These are phyloP conservation scores for Mytilinidion resinicola DNA, from an alignment of 495 filamentous ascomycete species.

Conservation along the genomic window DNA sequence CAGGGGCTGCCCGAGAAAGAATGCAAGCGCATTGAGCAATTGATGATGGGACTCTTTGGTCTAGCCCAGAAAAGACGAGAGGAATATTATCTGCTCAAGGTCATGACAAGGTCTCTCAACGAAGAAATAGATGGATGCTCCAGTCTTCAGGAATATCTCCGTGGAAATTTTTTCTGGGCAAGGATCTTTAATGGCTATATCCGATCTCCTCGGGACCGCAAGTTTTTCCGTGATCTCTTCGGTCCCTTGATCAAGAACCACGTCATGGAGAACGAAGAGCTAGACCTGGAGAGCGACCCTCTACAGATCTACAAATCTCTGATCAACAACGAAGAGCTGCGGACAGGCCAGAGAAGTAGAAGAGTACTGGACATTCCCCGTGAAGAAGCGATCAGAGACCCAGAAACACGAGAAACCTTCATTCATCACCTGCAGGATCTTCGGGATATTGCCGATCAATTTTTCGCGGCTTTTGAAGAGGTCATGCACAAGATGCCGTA, in stretches of 20 bases:
- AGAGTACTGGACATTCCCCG: slow-evolving; percentile 74
- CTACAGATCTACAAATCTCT: slow-evolving; percentile 93
- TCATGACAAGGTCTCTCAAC: slow-evolving; percentile 72
- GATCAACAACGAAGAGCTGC: slow-evolving; percentile 94
- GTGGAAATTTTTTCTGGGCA: slow-evolving; percentile 88
- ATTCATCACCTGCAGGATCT: slow-evolving; percentile 91
- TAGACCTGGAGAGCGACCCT: slow-evolving; percentile 94
- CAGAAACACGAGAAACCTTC: slow-evolving; percentile 84
- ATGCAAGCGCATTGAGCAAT: slow-evolving; percentile 78
- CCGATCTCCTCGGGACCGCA: slow-evolving; percentile 85
- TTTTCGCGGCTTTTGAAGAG: slow-evolving; percentile 74
- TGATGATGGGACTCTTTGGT: slow-evolving; percentile 96
- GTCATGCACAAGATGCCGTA: slow-evolving; percentile 84
- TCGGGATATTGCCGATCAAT: slow-evolving; percentile 85
- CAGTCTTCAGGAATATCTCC: slow-evolving; percentile 74
- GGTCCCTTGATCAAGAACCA: slow-evolving; percentile 78
- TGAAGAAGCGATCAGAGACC: slow-evolving; percentile 88
- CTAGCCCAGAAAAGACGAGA: slow-evolving; percentile 95
- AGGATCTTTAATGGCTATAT: slow-evolving; percentile 82
- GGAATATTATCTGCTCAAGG: slow-evolving; percentile 92
- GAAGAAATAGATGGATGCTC: slow-evolving; percentile 76
- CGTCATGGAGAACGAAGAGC: slow-evolving; percentile 80
- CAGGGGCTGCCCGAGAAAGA: slow-evolving; percentile 85
- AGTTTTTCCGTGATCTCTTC: slow-evolving; percentile 79
- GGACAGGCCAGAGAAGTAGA: slow-evolving; percentile 75